Base-by-base conservation (phyloP, 1,284 basidiomycete species). In the Melampsora americana region DNA sequence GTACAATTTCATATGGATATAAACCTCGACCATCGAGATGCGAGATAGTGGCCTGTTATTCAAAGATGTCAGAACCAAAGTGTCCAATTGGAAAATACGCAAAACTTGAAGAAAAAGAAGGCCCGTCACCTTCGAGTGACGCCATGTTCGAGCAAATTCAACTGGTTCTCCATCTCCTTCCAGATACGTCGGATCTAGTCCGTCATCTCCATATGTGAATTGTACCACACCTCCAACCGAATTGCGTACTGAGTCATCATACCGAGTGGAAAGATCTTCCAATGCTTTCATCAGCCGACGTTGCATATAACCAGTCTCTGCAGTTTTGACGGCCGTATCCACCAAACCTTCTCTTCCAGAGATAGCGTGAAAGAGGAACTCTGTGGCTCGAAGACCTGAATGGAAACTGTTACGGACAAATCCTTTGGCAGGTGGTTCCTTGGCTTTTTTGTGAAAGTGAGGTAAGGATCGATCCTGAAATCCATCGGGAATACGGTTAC, bases 381-480 rank as follows among this genome's bases (percentile, higher is more conserved):
- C 96, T 14, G 95, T 95, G 0, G 96, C 92, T 0, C 89, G 87
- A n/a, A 99, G 86, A 46, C 96, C 96, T 7, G 90, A 90, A 85
- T 91, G 99, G 87, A 99, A 99, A 80, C 79, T 92, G 84, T 98
- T 99, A 65, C 94, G 88, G 59, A 99, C 96, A 85, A 99, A 99
- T 71, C 96, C 96, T 83, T 99, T 99, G 0, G 95, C 93, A 0
- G 95, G 95, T 1, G 96, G 95, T 80, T 95, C 93, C 83, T 94
- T 91, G 11, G 93, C 93, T 84, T 96, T 98, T 85, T 99, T 99
- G 35, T 91, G 92, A 84, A 99, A 99, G 84, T 99, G 96, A 0
- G 96, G 96, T 28, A 99, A 86, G 0, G 96, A 97, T 65, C 96
- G 92, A 84, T 99, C 96, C 84, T 99, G 96, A 86, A 99, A 99